Evolutionary conservation across 495 filamentous ascomycete species (phyloP).

Genomic region (Penicillium macrosclerotiorum): DNA sequence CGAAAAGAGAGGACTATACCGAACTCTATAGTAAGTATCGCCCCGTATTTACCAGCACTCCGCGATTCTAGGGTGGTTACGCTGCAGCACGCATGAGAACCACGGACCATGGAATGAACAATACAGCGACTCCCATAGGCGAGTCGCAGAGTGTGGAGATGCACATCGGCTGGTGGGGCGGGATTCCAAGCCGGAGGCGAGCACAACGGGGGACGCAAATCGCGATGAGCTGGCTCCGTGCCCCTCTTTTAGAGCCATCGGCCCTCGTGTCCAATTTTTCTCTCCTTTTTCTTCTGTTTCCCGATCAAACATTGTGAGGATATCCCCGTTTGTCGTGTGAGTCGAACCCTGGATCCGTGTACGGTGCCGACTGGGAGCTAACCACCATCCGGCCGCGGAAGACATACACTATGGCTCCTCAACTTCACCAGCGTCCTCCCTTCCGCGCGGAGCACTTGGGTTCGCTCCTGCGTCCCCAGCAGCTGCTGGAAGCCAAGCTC

Average conservation of each 20-base stretch:
- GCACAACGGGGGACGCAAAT: not conserved
- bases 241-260: conserved; percentile 21
- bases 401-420: conserved; percentile 29
- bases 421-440: conserved; percentile 60
- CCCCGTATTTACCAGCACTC: not conserved
- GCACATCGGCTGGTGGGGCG: conserved; percentile 8
- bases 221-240: conserved; percentile 12
- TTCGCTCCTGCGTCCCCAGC: conserved; percentile 71
- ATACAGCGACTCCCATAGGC: conserved; percentile 10
- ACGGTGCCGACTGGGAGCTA: not conserved
- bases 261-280: not conserved
- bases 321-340: not conserved
- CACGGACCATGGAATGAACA: not conserved
- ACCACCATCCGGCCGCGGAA: not conserved
- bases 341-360: not conserved
- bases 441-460: conserved; percentile 85
- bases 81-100: not conserved
- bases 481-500: conserved; percentile 63
- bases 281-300: conserved; percentile 1
- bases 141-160: conserved; percentile 12
- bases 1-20: too few relatives aligned
- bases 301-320: not conserved
- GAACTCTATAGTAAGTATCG: not conserved
- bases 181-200: conserved; percentile 7
- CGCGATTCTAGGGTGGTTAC: not conserved